Percentiles rank a stretch among this genome's conserved stretches.
These are phyloP conservation scores for Solanum aculeatissimum DNA, from an alignment of 305 asterid genomes.

Conservation along the genomic window DNA sequence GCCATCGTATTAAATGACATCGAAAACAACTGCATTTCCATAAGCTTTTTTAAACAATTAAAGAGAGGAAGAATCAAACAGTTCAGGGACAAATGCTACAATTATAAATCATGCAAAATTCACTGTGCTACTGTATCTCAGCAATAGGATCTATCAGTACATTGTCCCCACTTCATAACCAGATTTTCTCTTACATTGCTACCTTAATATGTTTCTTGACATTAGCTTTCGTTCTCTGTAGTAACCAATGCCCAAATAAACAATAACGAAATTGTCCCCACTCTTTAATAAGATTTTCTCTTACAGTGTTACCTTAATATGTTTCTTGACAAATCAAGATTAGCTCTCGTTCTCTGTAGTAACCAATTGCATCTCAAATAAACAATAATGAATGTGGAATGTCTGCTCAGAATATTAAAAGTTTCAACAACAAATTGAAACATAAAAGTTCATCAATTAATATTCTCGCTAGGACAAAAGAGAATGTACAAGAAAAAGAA, in stretches of 20 bases:
- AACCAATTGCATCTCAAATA: background rate
- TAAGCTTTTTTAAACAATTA: background rate
- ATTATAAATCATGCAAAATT: background rate
- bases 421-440: background rate
- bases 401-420: background rate
- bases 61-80: background rate
- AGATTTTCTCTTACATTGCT: background rate
- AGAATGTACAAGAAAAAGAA: background rate
- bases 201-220: background rate
- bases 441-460: background rate
- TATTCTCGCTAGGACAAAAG: background rate
- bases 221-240: background rate
- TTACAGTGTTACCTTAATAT: background rate
- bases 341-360: background rate
- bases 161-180: background rate
- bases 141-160: background rate
- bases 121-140: background rate
- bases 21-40: background rate
- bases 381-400: background rate
- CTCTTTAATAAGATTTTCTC: background rate
- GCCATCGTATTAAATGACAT: background rate
- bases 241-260: background rate
- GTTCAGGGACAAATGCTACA: background rate
- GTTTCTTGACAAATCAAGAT: background rate
- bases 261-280: background rate